These are phyloP conservation scores for Teratosphaeria viscida DNA, from an alignment of 2,329 filamentous ascomycete genomes.

Conservation along the genomic window DNA sequence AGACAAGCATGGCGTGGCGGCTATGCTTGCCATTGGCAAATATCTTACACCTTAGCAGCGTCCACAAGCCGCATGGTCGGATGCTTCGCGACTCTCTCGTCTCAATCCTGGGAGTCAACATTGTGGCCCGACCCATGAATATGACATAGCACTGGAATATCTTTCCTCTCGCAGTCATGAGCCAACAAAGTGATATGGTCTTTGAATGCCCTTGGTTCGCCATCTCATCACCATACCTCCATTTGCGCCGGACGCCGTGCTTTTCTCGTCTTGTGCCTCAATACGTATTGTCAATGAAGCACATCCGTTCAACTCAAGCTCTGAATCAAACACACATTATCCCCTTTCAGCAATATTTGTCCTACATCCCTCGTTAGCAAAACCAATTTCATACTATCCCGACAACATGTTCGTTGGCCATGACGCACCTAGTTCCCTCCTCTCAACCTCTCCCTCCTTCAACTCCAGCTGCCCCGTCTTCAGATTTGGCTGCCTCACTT, in stretches of 20 bases:
- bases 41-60: not conserved
- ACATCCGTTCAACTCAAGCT: constrained; percentile 10
- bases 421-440: constrained; percentile 62
- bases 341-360: constrained; percentile 77
- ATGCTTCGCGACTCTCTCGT: too few relatives aligned
- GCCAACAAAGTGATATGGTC: not conserved
- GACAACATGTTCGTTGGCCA: not conserved
- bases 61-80: not conserved
- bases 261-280: not conserved
- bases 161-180: too few relatives aligned
- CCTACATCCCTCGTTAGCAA: constrained; percentile 37
- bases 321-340: constrained; percentile 75
- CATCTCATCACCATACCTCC: not conserved
- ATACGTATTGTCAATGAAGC: not conserved
- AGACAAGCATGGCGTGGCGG: not conserved
- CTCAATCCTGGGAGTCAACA: too few relatives aligned
- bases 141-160: too few relatives aligned
- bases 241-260: not conserved
- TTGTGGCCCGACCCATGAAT: too few relatives aligned
- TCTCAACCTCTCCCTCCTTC: constrained; percentile 57
- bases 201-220: not conserved
- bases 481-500: constrained; percentile 79
- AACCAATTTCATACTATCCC: not conserved
- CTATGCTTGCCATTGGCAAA: not conserved
- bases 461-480: constrained; percentile 36